Evolutionary conservation across 257 asterid species (phyloP).

Genomic region (Pogostemon cablin): DNA sequence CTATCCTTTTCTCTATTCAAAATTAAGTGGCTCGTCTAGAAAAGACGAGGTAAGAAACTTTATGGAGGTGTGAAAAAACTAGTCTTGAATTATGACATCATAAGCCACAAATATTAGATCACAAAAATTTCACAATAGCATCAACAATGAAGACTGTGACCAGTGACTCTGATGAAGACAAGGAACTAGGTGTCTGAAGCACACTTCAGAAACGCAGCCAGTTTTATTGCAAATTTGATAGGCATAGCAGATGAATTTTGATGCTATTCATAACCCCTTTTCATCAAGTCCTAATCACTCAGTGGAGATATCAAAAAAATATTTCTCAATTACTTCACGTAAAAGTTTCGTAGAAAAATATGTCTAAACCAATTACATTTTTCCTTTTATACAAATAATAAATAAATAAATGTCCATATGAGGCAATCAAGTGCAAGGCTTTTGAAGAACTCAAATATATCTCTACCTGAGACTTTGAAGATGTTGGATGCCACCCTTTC

Average conservation of each 20-base stretch:
- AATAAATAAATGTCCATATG: background rate
- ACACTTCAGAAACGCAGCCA: background rate
- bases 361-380: background rate
- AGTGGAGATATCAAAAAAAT: background rate
- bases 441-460: background rate
- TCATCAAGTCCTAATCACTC: background rate
- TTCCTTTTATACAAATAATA: background rate
- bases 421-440: background rate
- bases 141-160: background rate
- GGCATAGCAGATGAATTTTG: background rate
- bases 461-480: slow-evolving; percentile 83
- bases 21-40: too few species aligned
- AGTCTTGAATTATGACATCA: too few species aligned
- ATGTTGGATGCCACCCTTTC: slow-evolving; percentile 62
- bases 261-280: background rate
- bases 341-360: background rate
- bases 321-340: background rate
- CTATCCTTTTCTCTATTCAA: too few species aligned
- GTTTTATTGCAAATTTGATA: too few species aligned
- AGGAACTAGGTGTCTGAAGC: background rate
- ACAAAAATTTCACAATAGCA: background rate
- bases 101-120: background rate
- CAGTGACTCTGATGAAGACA: background rate
- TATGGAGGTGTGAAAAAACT: too few species aligned
- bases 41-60: background rate